A percentile compares a stretch with the other conserved stretches of the same genome.
Conservation (phyloP, 73 alveolate species). For the Paramecium bursaria region DNA sequence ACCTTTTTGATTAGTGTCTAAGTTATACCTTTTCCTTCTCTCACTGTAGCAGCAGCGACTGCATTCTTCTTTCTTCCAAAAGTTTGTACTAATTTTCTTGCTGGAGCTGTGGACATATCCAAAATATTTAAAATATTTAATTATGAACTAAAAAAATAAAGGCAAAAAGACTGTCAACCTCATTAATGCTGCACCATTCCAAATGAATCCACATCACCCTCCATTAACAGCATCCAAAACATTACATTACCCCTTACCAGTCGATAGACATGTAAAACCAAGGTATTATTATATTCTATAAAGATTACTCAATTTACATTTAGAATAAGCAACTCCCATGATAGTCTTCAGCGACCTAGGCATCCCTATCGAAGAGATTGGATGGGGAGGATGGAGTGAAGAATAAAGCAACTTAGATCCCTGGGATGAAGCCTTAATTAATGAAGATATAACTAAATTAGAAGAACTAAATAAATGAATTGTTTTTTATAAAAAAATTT, state of each 20-base stretch:
- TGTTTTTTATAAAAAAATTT: no score
- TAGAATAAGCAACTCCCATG: constrained; percentile 11
- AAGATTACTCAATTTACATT: constrained; percentile 38
- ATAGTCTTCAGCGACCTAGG: constrained; percentile 39
- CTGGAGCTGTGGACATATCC: constrained; percentile 54
- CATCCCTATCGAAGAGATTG: constrained; percentile 34
- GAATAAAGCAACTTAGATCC: constrained; percentile 37
- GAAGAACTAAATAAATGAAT: not conserved
- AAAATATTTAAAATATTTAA: no score
- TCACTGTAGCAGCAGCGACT: constrained; percentile 92
- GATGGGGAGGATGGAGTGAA: constrained; percentile 63
- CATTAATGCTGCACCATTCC: constrained; percentile 38
- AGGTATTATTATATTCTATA: not conserved
- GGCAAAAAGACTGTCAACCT: no score
- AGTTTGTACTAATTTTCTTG: constrained; percentile 83
- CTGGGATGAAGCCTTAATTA: constrained; percentile 38
- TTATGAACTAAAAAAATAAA: no score
- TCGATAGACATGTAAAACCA: constrained; percentile 47
- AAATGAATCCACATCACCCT: constrained; percentile 30
- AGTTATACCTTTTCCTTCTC: constrained; percentile 83
- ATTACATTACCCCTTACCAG: constrained; percentile 35
- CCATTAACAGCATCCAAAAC: constrained; percentile 54
- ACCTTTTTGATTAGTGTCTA: not conserved
- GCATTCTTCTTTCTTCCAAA: constrained; percentile 98
- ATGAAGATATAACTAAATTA: constrained; percentile 24